A percentile compares a stretch with the other conserved stretches of the same genome.
Evolutionary conservation across 106 monocot genomes (phyloP).

Genomic region (Xerophyta viscosa): DNA sequence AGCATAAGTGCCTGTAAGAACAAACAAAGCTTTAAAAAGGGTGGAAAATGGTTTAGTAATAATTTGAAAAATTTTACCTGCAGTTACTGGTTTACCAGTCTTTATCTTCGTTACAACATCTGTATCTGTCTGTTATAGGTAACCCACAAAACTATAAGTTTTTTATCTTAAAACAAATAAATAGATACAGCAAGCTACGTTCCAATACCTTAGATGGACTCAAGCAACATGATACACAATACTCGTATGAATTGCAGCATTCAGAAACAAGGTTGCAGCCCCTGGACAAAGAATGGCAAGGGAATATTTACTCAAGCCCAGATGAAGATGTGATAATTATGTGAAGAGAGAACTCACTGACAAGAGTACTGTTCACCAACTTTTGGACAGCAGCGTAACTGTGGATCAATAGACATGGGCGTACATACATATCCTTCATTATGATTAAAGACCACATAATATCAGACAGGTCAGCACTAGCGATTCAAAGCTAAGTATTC

Average conservation of each 20-base stretch:
- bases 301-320: slow-evolving; percentile 6
- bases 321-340: background rate
- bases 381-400: slow-evolving; percentile 68
- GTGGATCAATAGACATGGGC: slow-evolving; percentile 48
- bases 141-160: no score
- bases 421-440: slow-evolving; percentile 78
- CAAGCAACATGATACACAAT: slow-evolving; percentile 96
- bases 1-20: slow-evolving; percentile 61
- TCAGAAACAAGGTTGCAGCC: slow-evolving; percentile 80
- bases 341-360: slow-evolving; percentile 46
- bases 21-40: background rate
- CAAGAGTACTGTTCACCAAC: slow-evolving; percentile 70
- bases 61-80: slow-evolving; percentile 34
- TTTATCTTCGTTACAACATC: slow-evolving; percentile 65
- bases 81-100: slow-evolving; percentile 79
- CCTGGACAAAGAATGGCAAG: slow-evolving; percentile 26
- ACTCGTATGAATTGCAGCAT: slow-evolving; percentile 94
- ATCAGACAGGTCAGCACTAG: background rate
- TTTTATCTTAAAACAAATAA: background rate
- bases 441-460: background rate
- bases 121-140: slow-evolving; percentile 49
- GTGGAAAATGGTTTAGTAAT: background rate
- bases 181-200: background rate
- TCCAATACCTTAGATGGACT: slow-evolving; percentile 59
- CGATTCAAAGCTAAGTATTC: background rate